A percentile compares a stretch with the other conserved stretches of the same genome.
Conservation (phyloP, 2,329 filamentous ascomycete genomes). For the Pestalotiopsis sp. region DNA sequence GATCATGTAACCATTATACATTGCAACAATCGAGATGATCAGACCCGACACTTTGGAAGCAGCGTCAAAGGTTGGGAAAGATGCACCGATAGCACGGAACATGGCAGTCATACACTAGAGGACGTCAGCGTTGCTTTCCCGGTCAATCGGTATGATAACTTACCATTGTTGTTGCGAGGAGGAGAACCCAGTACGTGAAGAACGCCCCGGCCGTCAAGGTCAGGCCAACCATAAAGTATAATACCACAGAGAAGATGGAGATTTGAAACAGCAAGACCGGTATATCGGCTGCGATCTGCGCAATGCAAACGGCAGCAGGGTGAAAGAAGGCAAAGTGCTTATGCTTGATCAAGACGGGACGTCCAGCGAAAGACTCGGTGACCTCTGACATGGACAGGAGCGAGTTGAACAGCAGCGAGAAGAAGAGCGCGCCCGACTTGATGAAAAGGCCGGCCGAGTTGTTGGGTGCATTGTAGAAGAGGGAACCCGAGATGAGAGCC, state of each 20-base stretch:
- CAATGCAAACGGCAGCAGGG: conserved; percentile 60
- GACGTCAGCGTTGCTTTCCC: conserved; percentile 4
- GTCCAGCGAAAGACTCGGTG: conserved; percentile 60
- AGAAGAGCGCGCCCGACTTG: conserved; percentile 66
- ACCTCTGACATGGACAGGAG: conserved; percentile 69
- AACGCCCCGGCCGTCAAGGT: conserved; percentile 52
- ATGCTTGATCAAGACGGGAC: conserved; percentile 61
- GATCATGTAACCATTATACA: conserved; percentile 64
- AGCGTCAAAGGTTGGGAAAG: conserved; percentile 57
- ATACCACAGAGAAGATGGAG: conserved; percentile 54
- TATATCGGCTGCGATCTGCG: conserved; percentile 56
- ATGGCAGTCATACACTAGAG: conserved; percentile 56
- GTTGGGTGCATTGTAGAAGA: conserved; percentile 66
- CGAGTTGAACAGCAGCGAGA: conserved; percentile 63
- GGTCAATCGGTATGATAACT: conserved; percentile 18
- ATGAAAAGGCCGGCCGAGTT: conserved; percentile 63
- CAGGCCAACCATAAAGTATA: conserved; percentile 67
- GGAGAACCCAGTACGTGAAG: conserved; percentile 62
- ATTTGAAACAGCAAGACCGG: conserved; percentile 61
- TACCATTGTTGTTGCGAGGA: conserved; percentile 54
- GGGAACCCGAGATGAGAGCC: conserved; percentile 64
- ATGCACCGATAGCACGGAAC: conserved; percentile 58
- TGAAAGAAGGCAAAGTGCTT: conserved; percentile 60
- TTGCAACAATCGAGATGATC: conserved; percentile 39
- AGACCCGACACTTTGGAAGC: conserved; percentile 60